Base-by-base conservation (phyloP, 495 filamentous ascomycete genomes). In the Xanthoparmelia taractica region DNA sequence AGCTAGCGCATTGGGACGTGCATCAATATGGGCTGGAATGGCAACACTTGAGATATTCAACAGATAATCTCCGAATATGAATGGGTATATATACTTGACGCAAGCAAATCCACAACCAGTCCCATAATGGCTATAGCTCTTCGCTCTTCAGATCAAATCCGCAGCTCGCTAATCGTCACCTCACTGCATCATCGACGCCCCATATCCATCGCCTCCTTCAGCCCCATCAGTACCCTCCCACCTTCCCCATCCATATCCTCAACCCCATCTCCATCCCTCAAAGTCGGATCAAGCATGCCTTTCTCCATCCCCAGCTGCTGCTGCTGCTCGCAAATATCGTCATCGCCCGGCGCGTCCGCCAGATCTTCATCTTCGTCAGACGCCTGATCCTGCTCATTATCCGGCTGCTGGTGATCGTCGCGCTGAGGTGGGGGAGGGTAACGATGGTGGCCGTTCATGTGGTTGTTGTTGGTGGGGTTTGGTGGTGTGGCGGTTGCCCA, bases 211-310 rank as follows among this genome's bases (percentile, higher is more conserved):
- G 52, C 54, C 54, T 60, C 59, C 34, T 57, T 66, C 57, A 66
- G 31, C 29, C 52, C 64, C 64, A 58, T 68, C 50, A 66, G 60
- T 17, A 66, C 57, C 61, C 60, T 60, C 33, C 65, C 60, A 23
- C 66, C 64, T 47, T 64, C 61, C 27, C 59, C 66, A 40, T 58
- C 66, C 23, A 43, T 41, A 37, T 66, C 61, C 23, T 45, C 47
- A 13, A 20, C 29, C 20, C 54, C 63, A 52, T 64, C 54, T 54
- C 50, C 50, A 38, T 60, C 45, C 25, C 58, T 65, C 37, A 65
- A 57, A n/a, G 58, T 59, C 41, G 63, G 66, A 43, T 65, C 65
- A n/a, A 67, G 63, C 66, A 67, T 47, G n/a, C 60, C 55, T 45
- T 59, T 50, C 4, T 55, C 65, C 38, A 66, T 50, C 23, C 59